phyloP scores from a whole-genome alignment of 2,329 filamentous ascomycete genomes.

The Zelopaecilomyces penicillatus region DNA sequence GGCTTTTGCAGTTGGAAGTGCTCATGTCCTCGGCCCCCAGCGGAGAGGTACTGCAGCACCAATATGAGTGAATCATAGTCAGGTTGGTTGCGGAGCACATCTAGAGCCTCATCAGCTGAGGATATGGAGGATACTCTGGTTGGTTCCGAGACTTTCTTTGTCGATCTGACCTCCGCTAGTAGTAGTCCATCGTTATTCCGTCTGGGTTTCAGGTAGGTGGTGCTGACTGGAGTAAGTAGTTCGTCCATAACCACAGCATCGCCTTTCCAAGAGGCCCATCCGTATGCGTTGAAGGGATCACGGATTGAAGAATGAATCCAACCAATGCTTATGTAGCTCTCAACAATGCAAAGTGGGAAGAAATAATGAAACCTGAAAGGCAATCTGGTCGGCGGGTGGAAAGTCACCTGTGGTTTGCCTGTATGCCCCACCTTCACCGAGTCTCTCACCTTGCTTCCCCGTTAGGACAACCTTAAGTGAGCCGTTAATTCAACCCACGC shows the following conservation, averaged over 20 bases:
- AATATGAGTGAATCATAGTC: conserved; percentile 47
- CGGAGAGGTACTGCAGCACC: conserved; percentile 44
- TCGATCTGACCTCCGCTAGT: conserved; percentile 27
- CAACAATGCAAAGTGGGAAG: too few species aligned
- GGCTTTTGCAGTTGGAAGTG: conserved; percentile 32
- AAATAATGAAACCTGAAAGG: too few species aligned
- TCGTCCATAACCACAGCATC: conserved; percentile 39
- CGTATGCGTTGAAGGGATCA: neutral
- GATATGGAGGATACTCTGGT: conserved; percentile 13
- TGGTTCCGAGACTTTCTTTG: conserved; percentile 5
- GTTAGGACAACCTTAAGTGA: too few species aligned
- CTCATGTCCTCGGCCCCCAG: conserved; percentile 11
- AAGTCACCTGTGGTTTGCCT: neutral
- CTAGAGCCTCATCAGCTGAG: conserved; percentile 44
- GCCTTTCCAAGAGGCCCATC: neutral
- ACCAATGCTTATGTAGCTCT: too few species aligned
- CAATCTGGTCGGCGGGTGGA: too few species aligned
- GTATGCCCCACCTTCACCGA: conserved; percentile 27
- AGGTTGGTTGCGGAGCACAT: conserved; percentile 53
- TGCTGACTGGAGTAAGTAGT: conserved; percentile 46
- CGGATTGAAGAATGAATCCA: too few species aligned
- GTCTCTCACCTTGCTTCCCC: too few species aligned
- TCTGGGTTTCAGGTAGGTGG: conserved; percentile 34
- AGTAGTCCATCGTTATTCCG: conserved; percentile 27
- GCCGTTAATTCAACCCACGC: too few species aligned